A percentile compares a stretch with the other conserved stretches of the same genome.
These are phyloP conservation scores for Coriolopsis trogii DNA, from an alignment of 1,284 basidiomycete genomes.

Conservation along the genomic window DNA sequence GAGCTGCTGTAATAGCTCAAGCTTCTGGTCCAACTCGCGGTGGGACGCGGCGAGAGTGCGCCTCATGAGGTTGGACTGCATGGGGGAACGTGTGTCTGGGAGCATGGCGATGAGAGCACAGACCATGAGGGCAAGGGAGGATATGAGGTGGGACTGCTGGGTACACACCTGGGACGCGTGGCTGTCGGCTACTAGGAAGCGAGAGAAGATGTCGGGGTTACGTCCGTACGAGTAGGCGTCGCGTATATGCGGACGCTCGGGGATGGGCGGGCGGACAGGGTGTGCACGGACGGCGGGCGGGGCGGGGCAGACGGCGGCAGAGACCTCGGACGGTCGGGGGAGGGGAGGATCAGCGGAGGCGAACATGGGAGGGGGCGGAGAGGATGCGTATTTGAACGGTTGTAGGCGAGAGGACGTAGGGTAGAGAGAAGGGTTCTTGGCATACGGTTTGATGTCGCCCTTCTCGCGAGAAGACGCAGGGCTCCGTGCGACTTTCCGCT, in stretches of 20 bases:
- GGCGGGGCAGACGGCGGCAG: slow-evolving; percentile 3
- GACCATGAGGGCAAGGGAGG: too few species aligned
- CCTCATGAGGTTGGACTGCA: slow-evolving; percentile 19
- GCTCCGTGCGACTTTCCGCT: neutral
- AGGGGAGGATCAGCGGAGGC: slow-evolving; percentile 22
- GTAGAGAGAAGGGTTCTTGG: slow-evolving; percentile 6
- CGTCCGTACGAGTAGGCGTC: slow-evolving; percentile 7
- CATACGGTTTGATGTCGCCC: slow-evolving; percentile 20
- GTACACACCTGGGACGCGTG: slow-evolving; percentile 18
- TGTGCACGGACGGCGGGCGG: neutral
- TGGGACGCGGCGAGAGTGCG: slow-evolving; percentile 19
- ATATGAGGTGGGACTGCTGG: too few species aligned
- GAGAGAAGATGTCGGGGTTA: slow-evolving; percentile 14
- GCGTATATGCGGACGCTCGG: neutral
- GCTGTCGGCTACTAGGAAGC: slow-evolving; percentile 11
- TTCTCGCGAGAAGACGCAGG: too few species aligned
- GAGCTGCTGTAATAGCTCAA: slow-evolving; percentile 33
- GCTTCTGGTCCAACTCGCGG: slow-evolving; percentile 29
- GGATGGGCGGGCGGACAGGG: neutral
- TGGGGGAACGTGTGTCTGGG: slow-evolving; percentile 15
- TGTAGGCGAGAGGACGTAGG: slow-evolving; percentile 11
- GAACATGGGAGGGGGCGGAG: slow-evolving; percentile 9
- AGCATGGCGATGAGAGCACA: slow-evolving; percentile 1
- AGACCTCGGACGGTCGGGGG: too few species aligned
- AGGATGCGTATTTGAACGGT: slow-evolving; percentile 27